Evolutionary conservation across 306 rosid genomes (phyloP), one percentile per base, ranked within the genome.

Genomic region (Fagus crenata): DNA sequence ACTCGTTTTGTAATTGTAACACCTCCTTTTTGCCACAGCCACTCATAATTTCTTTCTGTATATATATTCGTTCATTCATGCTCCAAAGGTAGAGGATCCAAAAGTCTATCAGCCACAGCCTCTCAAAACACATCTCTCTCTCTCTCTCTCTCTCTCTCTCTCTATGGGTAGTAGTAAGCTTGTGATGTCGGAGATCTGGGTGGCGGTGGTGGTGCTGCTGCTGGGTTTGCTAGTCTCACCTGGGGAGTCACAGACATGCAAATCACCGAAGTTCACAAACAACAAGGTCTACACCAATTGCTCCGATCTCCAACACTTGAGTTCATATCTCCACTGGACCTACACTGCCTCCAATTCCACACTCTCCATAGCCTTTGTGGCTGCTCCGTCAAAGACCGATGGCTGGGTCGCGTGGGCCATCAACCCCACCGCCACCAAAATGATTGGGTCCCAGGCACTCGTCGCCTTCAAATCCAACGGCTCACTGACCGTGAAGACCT

Each of bases 331-430:
- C 67, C 97, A 89, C 71, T 87, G 76, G 89, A 69, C 87, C 65
- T 87, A 77, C 83, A 74, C 83, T 76, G 68, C 82, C 32, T 63
- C 97, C 54, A 95, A 88, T 78, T 77, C 83, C 53, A 77, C 93
- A 6, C 76, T 95, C 77, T 59, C 97, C 67, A 9, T 95, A 31
- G 98, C 91, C 3, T 95, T 55, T 83, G 0, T 53, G 12, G 93
- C 96, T 0, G 0, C 49, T 0, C 90, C 92, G 2, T 0, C 85
- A 0, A 40, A 32, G 0, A 0, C 90, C 40, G 22, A 56, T 2
- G 97, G 97, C 6, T 95, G 93, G 92, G 84, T 89, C 14, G 53
- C 91, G 9, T 95, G 98, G 98, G 97, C 85, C 0, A 56, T 95
- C 37, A 95, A 95, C 73, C 96, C 92, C 13, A 53, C 79, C 43